Base-by-base conservation (phyloP, 1,284 basidiomycete genomes). In the Ganoderma leucocontextum region DNA sequence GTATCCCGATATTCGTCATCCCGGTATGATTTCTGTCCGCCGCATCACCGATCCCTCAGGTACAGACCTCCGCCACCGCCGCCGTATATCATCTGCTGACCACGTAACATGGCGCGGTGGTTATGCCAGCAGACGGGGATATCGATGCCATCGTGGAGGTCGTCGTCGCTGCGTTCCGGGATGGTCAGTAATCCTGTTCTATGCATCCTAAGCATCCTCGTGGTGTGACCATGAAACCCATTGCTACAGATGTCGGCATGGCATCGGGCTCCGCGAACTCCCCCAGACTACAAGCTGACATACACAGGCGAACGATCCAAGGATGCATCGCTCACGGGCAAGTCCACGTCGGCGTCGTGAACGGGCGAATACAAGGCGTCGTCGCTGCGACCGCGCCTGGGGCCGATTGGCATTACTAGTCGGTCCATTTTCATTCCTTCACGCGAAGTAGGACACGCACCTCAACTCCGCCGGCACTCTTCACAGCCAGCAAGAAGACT, bases 391-490 rank as follows among this genome's bases (percentile, higher is more conserved):
- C 74, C 25, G 67, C 71, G 10, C 77, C 77, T 10, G 74, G 74
- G 2, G 52, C 57, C 38, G 75, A 77, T 35, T 78, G 76, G 75
- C 68, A 68, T 22, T 72, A 73, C 68, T 74, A 74, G 77, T 78
- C 42, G 47, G 74, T 76, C 42, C 29, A 62, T 68, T 49, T 62
- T 36, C n/a, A 12, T 65, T 41, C 25, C 38, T 25, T 42, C 33
- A 42, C 33, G 33, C 22, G 25, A 19, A 29, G 22, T 35, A 25
- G 47, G n/a, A 38, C 52, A 35, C 15, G 47, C 25, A 17, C 36
- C 65, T 58, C 19, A 53, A 64, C 38, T 22, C 57, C 41, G 41
- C 38, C 36, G 25, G 17, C 22, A 15, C 47, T 19, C 42, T 19
- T 38, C 61, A 25, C 64, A 74, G 73, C 47, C 64, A 72, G 29